These are phyloP conservation scores for Verbascum thapsus DNA, from an alignment of 257 asterid genomes.

Conservation along the genomic window DNA sequence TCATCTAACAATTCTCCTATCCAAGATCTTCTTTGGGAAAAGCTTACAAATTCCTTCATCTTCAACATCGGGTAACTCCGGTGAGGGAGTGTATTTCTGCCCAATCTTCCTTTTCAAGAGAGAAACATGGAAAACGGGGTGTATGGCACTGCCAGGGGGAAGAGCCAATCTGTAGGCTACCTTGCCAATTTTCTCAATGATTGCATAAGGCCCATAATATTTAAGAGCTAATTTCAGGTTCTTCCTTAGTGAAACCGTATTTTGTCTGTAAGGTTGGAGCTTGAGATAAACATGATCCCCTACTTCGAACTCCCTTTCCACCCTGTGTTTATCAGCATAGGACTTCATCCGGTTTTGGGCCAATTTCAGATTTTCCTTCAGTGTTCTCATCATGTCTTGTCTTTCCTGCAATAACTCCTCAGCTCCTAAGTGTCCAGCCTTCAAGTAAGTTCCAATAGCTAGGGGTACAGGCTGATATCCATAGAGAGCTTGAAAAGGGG, in stretches of 20 bases:
- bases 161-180: neutral
- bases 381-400: no score
- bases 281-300: constrained; percentile 7
- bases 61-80: neutral
- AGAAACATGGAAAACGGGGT: constrained; percentile 6
- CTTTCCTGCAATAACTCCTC: no score
- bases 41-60: no score
- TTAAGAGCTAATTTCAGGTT: neutral
- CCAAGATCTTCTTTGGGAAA: neutral
- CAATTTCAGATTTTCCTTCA: no score
- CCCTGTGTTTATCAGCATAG: neutral
- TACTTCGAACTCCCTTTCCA: no score
- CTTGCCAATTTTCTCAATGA: neutral
- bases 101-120: neutral
- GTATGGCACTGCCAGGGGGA: neutral
- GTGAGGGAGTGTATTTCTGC: no score
- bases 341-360: constrained; percentile 10
- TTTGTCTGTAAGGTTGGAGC: neutral
- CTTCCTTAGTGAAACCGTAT: neutral
- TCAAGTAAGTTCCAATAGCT: no score
- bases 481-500: no score
- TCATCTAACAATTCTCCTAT: neutral
- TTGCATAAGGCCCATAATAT: neutral
- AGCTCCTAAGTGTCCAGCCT: no score
- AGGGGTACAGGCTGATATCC: neutral